Conservation (phyloP, 2,329 filamentous ascomycete genomes). For the Fusarium piperis region DNA sequence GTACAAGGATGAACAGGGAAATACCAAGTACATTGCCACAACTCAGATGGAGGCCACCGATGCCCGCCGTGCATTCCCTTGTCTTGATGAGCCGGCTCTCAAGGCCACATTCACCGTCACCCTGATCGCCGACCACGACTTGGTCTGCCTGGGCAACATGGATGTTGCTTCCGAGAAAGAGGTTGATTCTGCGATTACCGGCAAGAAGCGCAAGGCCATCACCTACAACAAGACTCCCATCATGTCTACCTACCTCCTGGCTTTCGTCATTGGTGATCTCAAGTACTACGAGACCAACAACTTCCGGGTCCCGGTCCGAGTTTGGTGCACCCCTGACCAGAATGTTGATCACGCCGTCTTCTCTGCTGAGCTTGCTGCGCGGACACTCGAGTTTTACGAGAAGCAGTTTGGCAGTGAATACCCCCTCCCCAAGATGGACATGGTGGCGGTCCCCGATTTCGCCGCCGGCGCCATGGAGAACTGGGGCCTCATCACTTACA, state of each 20-base stretch:
- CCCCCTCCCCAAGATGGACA: constrained; percentile 49
- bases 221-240: constrained; percentile 91
- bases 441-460: constrained; percentile 91
- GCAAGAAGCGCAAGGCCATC: constrained; percentile 78
- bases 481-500: constrained; percentile 95
- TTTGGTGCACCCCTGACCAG: constrained; percentile 91
- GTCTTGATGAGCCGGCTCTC: constrained; percentile 94
- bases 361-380: constrained; percentile 87
- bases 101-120: constrained; percentile 95
- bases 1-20: constrained; percentile 84
- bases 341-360: constrained; percentile 92
- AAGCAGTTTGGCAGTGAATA: constrained; percentile 91
- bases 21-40: constrained; percentile 83
- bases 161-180: constrained; percentile 84
- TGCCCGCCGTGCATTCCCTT: constrained; percentile 90
- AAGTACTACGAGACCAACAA: constrained; percentile 92
- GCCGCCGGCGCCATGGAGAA: constrained; percentile 98
- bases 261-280: constrained; percentile 93
- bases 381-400: constrained; percentile 93
- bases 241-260: constrained; percentile 96
- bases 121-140: constrained; percentile 85
- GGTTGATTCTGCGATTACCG: constrained; percentile 70
- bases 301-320: constrained; percentile 90
- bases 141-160: constrained; percentile 98
- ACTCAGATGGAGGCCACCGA: constrained; percentile 98